Conservation (phyloP, 345 rosid species). For the Cardamine occulta region DNA sequence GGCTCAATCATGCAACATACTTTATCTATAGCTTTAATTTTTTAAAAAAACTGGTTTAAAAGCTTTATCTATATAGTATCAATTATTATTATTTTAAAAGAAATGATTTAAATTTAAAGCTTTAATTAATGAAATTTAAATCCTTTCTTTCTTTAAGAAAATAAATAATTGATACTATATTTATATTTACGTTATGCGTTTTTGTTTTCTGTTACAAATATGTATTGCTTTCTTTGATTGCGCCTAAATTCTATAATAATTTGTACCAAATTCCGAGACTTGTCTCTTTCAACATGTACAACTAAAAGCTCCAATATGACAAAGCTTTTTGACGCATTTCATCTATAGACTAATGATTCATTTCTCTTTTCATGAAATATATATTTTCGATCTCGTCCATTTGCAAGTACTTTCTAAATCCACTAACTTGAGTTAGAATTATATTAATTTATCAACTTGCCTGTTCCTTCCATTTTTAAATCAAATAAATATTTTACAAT, state of each 20-base stretch:
- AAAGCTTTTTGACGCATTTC: constrained; percentile 41
- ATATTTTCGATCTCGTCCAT: constrained; percentile 30
- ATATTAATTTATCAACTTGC: constrained; percentile 17
- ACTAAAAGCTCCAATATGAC: constrained; percentile 32
- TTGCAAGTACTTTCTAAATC: constrained; percentile 38
- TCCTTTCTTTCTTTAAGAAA: not conserved
- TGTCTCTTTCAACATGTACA: constrained; percentile 30
- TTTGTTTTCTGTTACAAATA: constrained; percentile 30
- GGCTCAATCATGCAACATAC: constrained; percentile 22
- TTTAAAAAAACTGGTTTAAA: too few relatives aligned
- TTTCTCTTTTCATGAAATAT: constrained; percentile 36
- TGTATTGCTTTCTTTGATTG: constrained; percentile 21
- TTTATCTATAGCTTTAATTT: not conserved
- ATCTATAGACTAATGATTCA: constrained; percentile 26
- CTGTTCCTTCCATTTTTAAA: not conserved
- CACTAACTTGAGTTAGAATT: constrained; percentile 32
- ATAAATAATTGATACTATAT: not conserved
- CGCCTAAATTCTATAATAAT: not conserved
- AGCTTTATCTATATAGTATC: too few relatives aligned
- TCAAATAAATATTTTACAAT: not conserved
- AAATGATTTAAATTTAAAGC: too few relatives aligned
- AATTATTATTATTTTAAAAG: too few relatives aligned
- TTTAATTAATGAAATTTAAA: not conserved
- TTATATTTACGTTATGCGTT: constrained; percentile 9
- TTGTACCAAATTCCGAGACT: constrained; percentile 31